Evolutionary conservation across 163 green algal genomes (phyloP), one percentile per base, ranked within the genome.

Genomic region (Prototheca cutis): DNA sequence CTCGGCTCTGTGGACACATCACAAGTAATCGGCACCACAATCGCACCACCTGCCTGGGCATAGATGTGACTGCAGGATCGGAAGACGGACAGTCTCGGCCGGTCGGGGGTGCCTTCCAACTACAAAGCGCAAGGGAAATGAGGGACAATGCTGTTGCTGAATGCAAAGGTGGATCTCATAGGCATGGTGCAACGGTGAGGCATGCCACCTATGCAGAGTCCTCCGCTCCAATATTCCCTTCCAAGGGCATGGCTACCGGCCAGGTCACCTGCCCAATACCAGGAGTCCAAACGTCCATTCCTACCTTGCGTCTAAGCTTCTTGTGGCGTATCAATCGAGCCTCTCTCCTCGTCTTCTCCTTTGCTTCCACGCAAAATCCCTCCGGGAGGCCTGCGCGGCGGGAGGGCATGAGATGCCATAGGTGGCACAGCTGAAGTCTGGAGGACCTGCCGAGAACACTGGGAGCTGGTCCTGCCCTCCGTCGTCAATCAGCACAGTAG

Each of bases 11-110:
- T 21, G 36, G 17, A 1, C 36, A 15, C 36, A 45, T 45, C 36
- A 10, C 36, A 45, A 15, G 36, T 21, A 10, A 15, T 45, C 36
- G 17, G 13, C 36, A 15, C 13, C 13, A 45, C 36, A 45, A 45
- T 45, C 36, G 36, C 42, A 23, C 42, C 17, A 0, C 5, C 10
- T 51, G 72, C 88, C 81, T 98, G 92, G 23, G 80, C 90, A 65
- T 97, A 98, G 29, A 97, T 96, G 81, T 98, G 87, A 65, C 94
- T 80, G 79, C 95, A 96, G 27, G 89, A 96, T 36, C 88, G 74
- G 84, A 85, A 96, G 6, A 98, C 89, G 8, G 85, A 79, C 40
- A 98, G 71, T 27, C 92, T 81, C 6, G 92, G 92, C 28, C 92
- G 69, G 64, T 98, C 92, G 2, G 78, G 25, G n/a, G 84, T 94